Conservation (phyloP, 305 asterid species). For the Withania somnifera region DNA sequence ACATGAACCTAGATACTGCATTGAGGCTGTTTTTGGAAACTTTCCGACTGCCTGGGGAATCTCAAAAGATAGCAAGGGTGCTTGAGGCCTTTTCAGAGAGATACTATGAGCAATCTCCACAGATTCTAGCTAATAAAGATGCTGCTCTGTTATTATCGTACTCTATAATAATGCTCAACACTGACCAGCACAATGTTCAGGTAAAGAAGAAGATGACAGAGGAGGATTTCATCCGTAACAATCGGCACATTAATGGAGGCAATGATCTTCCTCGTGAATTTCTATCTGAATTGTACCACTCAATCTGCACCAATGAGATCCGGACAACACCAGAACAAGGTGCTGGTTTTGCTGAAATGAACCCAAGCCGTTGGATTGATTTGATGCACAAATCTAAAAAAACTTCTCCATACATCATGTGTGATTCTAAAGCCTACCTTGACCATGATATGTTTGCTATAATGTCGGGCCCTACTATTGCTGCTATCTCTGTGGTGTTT, state of each 20-base stretch:
- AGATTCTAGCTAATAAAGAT: conserved; percentile 81
- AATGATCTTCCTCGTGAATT: conserved; percentile 89
- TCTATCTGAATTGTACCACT: conserved; percentile 65
- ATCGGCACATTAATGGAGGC: conserved; percentile 88
- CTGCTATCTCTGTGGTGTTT: conserved; percentile 92
- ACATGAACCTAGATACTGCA: conserved; percentile 93
- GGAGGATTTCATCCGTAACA: conserved; percentile 90
- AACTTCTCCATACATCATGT: conserved; percentile 59
- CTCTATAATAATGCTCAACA: conserved; percentile 85
- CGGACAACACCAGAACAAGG: conserved; percentile 94
- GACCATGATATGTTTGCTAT: conserved; percentile 98
- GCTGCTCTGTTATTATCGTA: conserved; percentile 90
- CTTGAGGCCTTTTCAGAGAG: conserved; percentile 97
- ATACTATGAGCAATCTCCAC: conserved; percentile 89
- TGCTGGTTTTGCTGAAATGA: conserved; percentile 93
- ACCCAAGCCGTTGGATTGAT: conserved; percentile 97
- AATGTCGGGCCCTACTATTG: conserved; percentile 97
- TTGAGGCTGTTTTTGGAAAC: conserved; percentile 89
- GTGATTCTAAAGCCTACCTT: conserved; percentile 80
- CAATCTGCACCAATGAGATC: conserved; percentile 93
- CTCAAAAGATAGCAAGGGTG: conserved; percentile 96
- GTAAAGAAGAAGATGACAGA: conserved; percentile 98
- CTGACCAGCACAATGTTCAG: conserved; percentile 91
- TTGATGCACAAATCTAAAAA: conserved; percentile 81
- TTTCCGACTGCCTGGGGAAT: conserved; percentile 93